Evolutionary conservation across 257 asterid species (phyloP).

Genomic region (Solanum paucissectum): DNA sequence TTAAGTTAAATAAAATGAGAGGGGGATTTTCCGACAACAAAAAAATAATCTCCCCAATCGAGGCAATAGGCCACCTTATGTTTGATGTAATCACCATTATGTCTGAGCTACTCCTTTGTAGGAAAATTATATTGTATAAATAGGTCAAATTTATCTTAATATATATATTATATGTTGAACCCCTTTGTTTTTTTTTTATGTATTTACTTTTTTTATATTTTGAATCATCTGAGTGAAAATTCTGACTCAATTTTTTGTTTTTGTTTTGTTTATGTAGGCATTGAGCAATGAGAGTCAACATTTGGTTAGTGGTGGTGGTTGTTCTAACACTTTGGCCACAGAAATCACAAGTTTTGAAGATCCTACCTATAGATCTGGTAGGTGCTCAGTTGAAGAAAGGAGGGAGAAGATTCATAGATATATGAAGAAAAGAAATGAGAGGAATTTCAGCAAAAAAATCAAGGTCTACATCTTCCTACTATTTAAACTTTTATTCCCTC

Average conservation of each 20-base stretch:
- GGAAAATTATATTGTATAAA: no score
- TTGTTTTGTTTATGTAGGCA: constrained; percentile 18
- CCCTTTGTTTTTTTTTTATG: fast-evolving
- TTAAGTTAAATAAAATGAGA: not conserved
- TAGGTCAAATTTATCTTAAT: not conserved
- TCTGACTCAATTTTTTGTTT: not conserved
- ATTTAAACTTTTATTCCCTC: not conserved
- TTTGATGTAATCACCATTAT: no score
- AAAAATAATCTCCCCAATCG: not conserved
- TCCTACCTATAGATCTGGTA: constrained; percentile 51
- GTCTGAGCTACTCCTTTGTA: no score
- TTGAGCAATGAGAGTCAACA: constrained; percentile 57
- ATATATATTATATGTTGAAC: not conserved
- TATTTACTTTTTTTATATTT: not conserved
- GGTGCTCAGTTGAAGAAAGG: constrained; percentile 75
- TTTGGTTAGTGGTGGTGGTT: constrained; percentile 38
- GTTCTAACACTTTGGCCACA: constrained; percentile 44
- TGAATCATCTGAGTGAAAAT: not conserved
- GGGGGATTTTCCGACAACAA: no score
- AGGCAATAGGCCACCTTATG: not conserved
- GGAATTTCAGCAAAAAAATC: constrained; percentile 90
- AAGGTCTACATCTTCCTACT: constrained; percentile 32
- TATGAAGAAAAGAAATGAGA: constrained; percentile 78
- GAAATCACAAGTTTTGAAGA: constrained; percentile 80
- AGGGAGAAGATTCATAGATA: constrained; percentile 76